Percentiles rank a stretch among this genome's conserved stretches.
These are phyloP conservation scores for Phaffomyces antillensis DNA, from an alignment of 805 yeast species.

Conservation along the genomic window DNA sequence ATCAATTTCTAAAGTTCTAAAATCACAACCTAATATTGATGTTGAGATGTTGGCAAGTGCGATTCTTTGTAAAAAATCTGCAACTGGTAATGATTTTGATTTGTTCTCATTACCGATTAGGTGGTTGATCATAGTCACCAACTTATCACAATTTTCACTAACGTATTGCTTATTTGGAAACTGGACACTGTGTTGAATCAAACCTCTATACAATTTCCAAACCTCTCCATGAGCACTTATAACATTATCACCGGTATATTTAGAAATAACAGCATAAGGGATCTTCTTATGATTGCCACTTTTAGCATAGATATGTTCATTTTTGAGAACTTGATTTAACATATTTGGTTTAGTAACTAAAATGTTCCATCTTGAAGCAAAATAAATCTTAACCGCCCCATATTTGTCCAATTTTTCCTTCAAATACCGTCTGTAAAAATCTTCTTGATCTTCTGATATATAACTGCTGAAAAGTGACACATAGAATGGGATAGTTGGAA, in stretches of 20 bases:
- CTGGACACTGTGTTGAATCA: conserved; percentile 41
- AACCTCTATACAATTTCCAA: conserved; percentile 43
- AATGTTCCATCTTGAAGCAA: conserved; percentile 57
- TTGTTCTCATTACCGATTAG: conserved; percentile 6
- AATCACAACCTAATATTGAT: conserved; percentile 43
- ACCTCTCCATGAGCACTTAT: conserved; percentile 49
- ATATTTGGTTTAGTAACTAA: conserved; percentile 43
- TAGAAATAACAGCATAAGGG: conserved; percentile 45
- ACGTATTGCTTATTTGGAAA: conserved; percentile 38
- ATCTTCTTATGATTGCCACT: conserved; percentile 56
- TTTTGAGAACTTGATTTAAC: conserved; percentile 38
- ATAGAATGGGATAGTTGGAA: conserved; percentile 58
- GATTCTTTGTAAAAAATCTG: conserved; percentile 39
- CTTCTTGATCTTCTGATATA: conserved; percentile 40
- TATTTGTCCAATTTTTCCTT: conserved; percentile 38
- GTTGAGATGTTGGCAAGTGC: conserved; percentile 44
- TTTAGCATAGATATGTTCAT: conserved; percentile 45
- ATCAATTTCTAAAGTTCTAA: conserved; percentile 30
- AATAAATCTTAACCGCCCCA: conserved; percentile 54
- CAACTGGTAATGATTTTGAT: conserved; percentile 20
- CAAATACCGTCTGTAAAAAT: conserved; percentile 37
- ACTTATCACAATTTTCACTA: conserved; percentile 29
- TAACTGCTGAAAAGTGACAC: conserved; percentile 42
- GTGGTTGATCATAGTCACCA: conserved; percentile 24
- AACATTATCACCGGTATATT: conserved; percentile 53